Evolutionary conservation across 345 rosid species (phyloP).

Genomic region (Pugionium cornutum): DNA sequence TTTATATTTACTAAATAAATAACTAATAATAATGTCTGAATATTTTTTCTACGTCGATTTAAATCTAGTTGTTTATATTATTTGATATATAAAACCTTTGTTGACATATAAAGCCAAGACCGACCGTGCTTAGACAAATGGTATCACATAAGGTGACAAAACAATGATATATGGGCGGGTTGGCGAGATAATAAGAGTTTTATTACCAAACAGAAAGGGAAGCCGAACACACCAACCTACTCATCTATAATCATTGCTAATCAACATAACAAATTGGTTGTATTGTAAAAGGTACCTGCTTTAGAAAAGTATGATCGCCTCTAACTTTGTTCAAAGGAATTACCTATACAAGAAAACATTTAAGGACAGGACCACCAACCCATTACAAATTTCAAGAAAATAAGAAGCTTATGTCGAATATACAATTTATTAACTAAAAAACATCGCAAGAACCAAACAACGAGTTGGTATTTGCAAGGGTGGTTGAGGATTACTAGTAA

Average conservation of each 20-base stretch:
- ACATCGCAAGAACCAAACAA: constrained; percentile 39
- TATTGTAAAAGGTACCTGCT: constrained; percentile 18
- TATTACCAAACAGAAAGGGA: constrained; percentile 6
- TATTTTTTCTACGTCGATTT: too few relatives aligned
- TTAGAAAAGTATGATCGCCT: constrained; percentile 13
- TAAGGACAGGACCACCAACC: constrained; percentile 7
- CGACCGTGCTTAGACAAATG: not conserved
- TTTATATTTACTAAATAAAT: too few relatives aligned
- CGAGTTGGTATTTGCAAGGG: constrained; percentile 39
- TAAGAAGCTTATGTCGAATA: constrained; percentile 14
- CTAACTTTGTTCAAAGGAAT: constrained; percentile 15
- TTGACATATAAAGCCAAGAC: too few relatives aligned
- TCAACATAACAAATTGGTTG: constrained; percentile 17
- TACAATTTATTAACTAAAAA: constrained; percentile 33
- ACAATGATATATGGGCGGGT: not conserved
- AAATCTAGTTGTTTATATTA: too few relatives aligned
- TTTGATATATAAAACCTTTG: too few relatives aligned
- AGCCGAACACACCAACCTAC: constrained; percentile 33
- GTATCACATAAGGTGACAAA: constrained; percentile 18
- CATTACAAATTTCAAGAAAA: constrained; percentile 5
- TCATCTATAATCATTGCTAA: constrained; percentile 38
- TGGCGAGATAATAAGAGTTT: constrained; percentile 9
- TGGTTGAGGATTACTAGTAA: constrained; percentile 33
- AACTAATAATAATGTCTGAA: too few relatives aligned
- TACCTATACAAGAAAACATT: constrained; percentile 3